A percentile compares a stretch with the other conserved stretches of the same genome.
Conservation (phyloP, 1,139 yeast species). For the Saccharomyces uvarum region DNA sequence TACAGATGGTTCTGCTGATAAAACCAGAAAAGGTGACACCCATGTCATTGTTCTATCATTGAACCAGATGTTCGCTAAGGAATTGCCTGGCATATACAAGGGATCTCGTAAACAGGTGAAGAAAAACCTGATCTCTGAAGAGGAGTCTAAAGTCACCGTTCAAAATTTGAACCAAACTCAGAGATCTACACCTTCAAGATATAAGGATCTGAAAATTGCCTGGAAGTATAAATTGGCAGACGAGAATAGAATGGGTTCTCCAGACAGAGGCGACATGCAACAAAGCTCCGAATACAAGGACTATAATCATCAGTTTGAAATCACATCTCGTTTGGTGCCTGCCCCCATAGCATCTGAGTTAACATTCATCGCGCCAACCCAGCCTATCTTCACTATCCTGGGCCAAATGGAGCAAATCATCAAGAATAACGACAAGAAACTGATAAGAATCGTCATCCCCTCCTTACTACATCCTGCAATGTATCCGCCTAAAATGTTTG, state of each 20-base stretch:
- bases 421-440: slow-evolving; percentile 35
- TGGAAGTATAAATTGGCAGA: slow-evolving; percentile 74
- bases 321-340: slow-evolving; percentile 62
- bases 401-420: slow-evolving; percentile 40
- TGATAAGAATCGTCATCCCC: slow-evolving; percentile 68
- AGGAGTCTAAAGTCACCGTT: slow-evolving; percentile 60
- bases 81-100: slow-evolving; percentile 72
- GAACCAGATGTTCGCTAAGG: slow-evolving; percentile 55
- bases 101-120: slow-evolving; percentile 64
- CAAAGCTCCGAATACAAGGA: slow-evolving; percentile 35
- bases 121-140: slow-evolving; percentile 48
- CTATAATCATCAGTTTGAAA: slow-evolving; percentile 66
- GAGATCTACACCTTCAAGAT: slow-evolving; percentile 20
- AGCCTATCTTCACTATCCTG: slow-evolving; percentile 29
- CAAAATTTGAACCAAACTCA: slow-evolving; percentile 45
- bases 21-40: slow-evolving; percentile 35
- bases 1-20: slow-evolving; percentile 26
- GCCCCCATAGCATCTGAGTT: slow-evolving; percentile 58
- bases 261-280: slow-evolving; percentile 24
- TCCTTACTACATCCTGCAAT: slow-evolving; percentile 70
- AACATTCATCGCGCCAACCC: slow-evolving; percentile 41
- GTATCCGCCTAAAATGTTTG: slow-evolving; percentile 50
- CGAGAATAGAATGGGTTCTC: slow-evolving; percentile 24
- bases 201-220: slow-evolving; percentile 64
- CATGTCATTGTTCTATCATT: slow-evolving; percentile 66